Base-by-base conservation (phyloP, 805 yeast species). In the Teunomyces gatunensis region DNA sequence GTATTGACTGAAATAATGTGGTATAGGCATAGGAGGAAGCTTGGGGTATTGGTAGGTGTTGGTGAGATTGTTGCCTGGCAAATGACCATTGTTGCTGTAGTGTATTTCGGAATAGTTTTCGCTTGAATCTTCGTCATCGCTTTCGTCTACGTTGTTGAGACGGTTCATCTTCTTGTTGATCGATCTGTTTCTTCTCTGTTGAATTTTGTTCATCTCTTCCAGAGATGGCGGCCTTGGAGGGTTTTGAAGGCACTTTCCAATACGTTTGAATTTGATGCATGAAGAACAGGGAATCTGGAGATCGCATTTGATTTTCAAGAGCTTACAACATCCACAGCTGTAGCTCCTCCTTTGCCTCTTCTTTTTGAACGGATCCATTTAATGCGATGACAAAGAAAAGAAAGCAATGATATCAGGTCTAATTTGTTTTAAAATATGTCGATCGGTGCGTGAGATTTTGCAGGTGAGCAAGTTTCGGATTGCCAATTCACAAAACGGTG, bases 281-380 rank as follows among this genome's bases (percentile, higher is more conserved):
- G 77, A 67, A 1, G 73, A 61, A 55, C 83, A 79, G 0, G 83
- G 83, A 6, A 62, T 61, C 40, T 64, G 55, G 47, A 76, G 68
- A 52, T 79, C 81, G 60, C 84, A 79, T 54, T 77, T 77, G 55
- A 78, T 75, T 57, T 79, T 79, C 47, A 75, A 73, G n/a, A 65
- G 58, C 53, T 77, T 77, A 53, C 84, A 79, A 2, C 80, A 81
- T 1, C 82, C 83, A 57, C 84, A 79, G 46, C 75, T 74, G 55
- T 79, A 79, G n/a, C 79, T 73, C 37, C 83, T 63, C 49, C 83
- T 60, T 43, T 70, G 72, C 47, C 77, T 56, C 51, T 70, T 71
- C n/a, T 57, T 47, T 45, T 41, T 45, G 36, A 21, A 46, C 9
- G 17, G 25, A 10, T 33, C 35, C 45, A 42, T 42, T 32, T 32